Base-by-base conservation (phyloP, 2,329 filamentous ascomycete genomes). In the Pseudocercospora fijiensis region DNA sequence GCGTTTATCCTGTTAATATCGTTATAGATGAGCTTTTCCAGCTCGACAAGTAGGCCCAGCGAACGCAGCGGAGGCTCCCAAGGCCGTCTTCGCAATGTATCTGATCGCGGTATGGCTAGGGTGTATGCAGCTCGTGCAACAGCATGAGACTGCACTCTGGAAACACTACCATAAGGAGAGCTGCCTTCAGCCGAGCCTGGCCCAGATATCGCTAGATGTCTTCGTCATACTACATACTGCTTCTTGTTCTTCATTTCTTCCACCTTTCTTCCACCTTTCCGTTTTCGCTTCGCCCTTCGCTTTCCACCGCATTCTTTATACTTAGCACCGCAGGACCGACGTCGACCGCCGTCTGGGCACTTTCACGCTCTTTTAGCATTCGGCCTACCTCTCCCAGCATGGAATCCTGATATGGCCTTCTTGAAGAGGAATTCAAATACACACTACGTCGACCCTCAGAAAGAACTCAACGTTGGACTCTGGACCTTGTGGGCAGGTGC, bases 401-500 rank as follows among this genome's bases (percentile, higher is more conserved):
- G 66, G 60, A 53, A 67, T 58, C 27, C 52, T 41, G 62, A 55
- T 56, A 67, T 68, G 66, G 65, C 61, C 58, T 22, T 65, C 60
- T 62, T 51, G 56, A 28, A 24, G 43, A 63, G 63, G 33, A 66
- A 68, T 16, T 56, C 63, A 27, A 58, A 63, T 27, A 58, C 65
- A 8, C 51, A 66, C 49, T 78, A 77, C 65, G 71, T 78, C 59
- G 70, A 77, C 58, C 77, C 77, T 8, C 67, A 73, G 62, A 71
- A 73, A 30, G 70, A 76, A 60, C 66, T 78, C 28, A 77, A 78
- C 53, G 67, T 72, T 37, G 77, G 77, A 11, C 63, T 78, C 33
- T 78, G 77, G 77, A 70, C 74, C n/a, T 71, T 78, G 20, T 78
- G 75, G 55, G 73, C 73, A 37, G 76, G 75, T 26, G 76, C 77